These are phyloP conservation scores for Aspergillus haitiensis DNA, from an alignment of 495 filamentous ascomycete genomes.

Conservation along the genomic window DNA sequence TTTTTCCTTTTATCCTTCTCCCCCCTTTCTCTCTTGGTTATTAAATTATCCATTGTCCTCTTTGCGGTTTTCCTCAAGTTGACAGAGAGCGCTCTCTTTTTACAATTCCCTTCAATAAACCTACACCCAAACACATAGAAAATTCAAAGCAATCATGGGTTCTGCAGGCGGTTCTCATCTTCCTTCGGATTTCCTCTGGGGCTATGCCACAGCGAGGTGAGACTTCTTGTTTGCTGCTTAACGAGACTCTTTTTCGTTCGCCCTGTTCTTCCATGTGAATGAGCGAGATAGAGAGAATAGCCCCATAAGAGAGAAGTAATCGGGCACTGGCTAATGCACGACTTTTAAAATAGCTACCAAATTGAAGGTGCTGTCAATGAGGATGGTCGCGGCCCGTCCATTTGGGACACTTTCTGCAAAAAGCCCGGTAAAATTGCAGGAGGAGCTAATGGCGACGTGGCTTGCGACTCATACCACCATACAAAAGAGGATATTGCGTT, in stretches of 20 bases:
- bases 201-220: slow-evolving; percentile 76
- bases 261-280: background rate
- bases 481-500: slow-evolving; percentile 72
- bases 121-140: background rate
- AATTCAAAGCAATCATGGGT: slow-evolving; percentile 29
- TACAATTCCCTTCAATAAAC: background rate
- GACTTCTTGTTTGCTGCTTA: slow-evolving; percentile 22
- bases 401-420: slow-evolving; percentile 76
- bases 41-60: slow-evolving; percentile 4
- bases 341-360: slow-evolving; percentile 58
- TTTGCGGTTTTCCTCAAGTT: background rate
- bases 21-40: slow-evolving; percentile 44
- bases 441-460: slow-evolving; percentile 64
- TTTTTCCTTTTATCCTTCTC: slow-evolving; percentile 55
- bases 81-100: background rate
- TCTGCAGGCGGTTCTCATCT: slow-evolving; percentile 45
- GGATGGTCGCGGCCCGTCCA: slow-evolving; percentile 70
- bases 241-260: slow-evolving; percentile 7
- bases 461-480: slow-evolving; percentile 75
- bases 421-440: slow-evolving; percentile 75
- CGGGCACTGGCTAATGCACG: slow-evolving; percentile 12
- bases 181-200: slow-evolving; percentile 76
- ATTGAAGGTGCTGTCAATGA: slow-evolving; percentile 68
- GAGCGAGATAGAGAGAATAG: no score
- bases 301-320: background rate